Evolutionary conservation across 352 stramenopile genomes (phyloP).

Genomic region (Phytophthora ramorum): DNA sequence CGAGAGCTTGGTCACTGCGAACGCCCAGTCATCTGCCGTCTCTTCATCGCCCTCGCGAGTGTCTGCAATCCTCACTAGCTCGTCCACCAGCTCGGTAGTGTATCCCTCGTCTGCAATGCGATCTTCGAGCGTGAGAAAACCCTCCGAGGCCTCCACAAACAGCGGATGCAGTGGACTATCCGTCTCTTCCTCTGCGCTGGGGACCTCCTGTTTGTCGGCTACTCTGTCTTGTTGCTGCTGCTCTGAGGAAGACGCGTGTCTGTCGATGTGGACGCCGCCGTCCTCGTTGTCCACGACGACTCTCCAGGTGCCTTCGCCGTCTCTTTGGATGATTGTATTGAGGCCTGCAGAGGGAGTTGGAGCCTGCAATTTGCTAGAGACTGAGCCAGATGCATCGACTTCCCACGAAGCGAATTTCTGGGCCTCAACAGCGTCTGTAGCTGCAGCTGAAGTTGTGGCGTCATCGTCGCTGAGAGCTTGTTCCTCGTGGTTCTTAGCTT

Average conservation of each 20-base stretch:
- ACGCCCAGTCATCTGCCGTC: conserved; percentile 50
- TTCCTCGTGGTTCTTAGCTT: conserved; percentile 21
- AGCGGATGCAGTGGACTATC: conserved; percentile 8
- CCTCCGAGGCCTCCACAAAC: conserved; percentile 46
- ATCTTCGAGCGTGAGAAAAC: conserved; percentile 61
- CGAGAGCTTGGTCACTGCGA: conserved; percentile 67
- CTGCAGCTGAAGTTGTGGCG: conserved; percentile 5
- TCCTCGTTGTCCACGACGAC: conserved; percentile 13
- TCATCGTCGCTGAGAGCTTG: background rate
- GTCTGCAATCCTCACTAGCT: conserved; percentile 36
- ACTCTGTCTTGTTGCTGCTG: background rate
- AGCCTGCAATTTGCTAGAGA: conserved; percentile 15
- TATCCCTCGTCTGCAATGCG: conserved; percentile 54
- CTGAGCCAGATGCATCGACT: conserved; percentile 29
- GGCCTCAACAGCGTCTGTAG: background rate
- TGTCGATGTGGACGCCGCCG: background rate
- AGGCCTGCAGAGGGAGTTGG: background rate
- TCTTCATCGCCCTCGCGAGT: conserved; percentile 10
- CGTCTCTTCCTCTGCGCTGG: conserved; percentile 9
- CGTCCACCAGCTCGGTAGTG: conserved; percentile 43
- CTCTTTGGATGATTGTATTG: conserved; percentile 17
- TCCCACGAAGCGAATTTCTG: conserved; percentile 28
- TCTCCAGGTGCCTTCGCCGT: conserved; percentile 19
- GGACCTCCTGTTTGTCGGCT: background rate
- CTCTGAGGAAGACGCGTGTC: background rate